Percentiles rank a stretch among this genome's conserved stretches.
These are phyloP conservation scores for Diplogelasinospora grovesii DNA, from an alignment of 495 filamentous ascomycete species.

Conservation along the genomic window DNA sequence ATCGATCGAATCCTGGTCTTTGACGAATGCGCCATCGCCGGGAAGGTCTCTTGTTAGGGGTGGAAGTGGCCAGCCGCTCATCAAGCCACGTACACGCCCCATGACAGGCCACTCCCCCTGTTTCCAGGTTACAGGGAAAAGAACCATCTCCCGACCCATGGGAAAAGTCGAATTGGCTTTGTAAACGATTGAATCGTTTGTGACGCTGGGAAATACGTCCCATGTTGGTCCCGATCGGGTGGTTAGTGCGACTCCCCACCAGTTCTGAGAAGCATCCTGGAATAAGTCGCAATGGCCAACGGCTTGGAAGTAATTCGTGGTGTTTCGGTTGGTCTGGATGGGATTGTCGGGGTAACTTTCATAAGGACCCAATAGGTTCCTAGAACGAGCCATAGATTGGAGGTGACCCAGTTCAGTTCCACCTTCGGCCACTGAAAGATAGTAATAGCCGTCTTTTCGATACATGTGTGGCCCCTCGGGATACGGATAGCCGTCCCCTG, in stretches of 20 bases:
- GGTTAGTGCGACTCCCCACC: conserved; percentile 49
- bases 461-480: conserved; percentile 59
- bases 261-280: conserved; percentile 43
- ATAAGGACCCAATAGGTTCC: conserved; percentile 45
- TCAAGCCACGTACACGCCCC: conserved; percentile 34
- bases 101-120: conserved; percentile 36
- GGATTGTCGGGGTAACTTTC: conserved; percentile 42
- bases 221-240: conserved; percentile 34
- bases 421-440: conserved; percentile 54
- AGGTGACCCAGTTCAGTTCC: conserved; percentile 48
- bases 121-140: conserved; percentile 46
- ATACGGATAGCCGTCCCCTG: conserved; percentile 45
- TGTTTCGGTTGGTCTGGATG: conserved; percentile 43
- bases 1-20: conserved; percentile 32
- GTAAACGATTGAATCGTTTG: too few relatives aligned
- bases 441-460: conserved; percentile 51
- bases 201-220: too few relatives aligned
- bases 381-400: conserved; percentile 41
- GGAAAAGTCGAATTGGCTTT: conserved; percentile 40
- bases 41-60: conserved; percentile 18
- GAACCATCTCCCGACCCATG: conserved; percentile 52
- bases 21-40: conserved; percentile 32
- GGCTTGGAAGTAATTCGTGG: conserved; percentile 41
- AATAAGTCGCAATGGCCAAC: conserved; percentile 45
- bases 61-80: conserved; percentile 37